Conservation (phyloP, 495 filamentous ascomycete species). For the Hypomontagnella submonticulosa region DNA sequence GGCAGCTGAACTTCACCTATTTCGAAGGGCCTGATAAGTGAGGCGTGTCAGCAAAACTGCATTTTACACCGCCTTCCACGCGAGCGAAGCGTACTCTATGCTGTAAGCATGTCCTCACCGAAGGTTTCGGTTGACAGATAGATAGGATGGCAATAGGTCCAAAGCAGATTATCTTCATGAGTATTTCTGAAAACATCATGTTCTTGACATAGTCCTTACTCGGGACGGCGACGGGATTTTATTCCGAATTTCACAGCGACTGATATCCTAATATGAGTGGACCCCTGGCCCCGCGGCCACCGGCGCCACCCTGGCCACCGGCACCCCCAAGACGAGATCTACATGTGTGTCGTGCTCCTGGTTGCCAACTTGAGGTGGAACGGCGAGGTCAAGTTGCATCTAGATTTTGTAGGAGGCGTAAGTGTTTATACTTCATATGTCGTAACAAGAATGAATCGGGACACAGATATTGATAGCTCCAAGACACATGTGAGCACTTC, state of each 20-base stretch:
- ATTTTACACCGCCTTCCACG: slow-evolving; percentile 7
- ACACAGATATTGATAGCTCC: not conserved
- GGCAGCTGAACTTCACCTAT: not conserved
- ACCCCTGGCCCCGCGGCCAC: too few relatives aligned
- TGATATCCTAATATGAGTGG: too few relatives aligned
- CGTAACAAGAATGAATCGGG: not conserved
- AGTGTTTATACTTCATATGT: slow-evolving; percentile 1
- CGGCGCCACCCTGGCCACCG: too few relatives aligned
- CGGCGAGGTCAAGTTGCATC: slow-evolving; percentile 1
- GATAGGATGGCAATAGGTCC: not conserved
- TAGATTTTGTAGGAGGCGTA: slow-evolving; percentile 30
- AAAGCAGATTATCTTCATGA: too few relatives aligned
- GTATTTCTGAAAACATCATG: too few relatives aligned
- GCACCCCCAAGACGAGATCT: too few relatives aligned
- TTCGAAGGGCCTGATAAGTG: not conserved
- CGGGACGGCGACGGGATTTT: too few relatives aligned
- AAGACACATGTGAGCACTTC: slow-evolving; percentile 35
- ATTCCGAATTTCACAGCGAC: too few relatives aligned
- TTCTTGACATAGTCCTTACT: too few relatives aligned
- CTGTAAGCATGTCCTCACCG: slow-evolving; percentile 5
- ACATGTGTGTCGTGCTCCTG: not conserved
- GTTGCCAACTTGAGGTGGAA: slow-evolving; percentile 13
- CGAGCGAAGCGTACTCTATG: not conserved
- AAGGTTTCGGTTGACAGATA: slow-evolving; percentile 3
- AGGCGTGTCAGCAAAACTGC: slow-evolving; percentile 16